Base-by-base conservation (phyloP, 257 asterid species). In the Solanum etuberosum region DNA sequence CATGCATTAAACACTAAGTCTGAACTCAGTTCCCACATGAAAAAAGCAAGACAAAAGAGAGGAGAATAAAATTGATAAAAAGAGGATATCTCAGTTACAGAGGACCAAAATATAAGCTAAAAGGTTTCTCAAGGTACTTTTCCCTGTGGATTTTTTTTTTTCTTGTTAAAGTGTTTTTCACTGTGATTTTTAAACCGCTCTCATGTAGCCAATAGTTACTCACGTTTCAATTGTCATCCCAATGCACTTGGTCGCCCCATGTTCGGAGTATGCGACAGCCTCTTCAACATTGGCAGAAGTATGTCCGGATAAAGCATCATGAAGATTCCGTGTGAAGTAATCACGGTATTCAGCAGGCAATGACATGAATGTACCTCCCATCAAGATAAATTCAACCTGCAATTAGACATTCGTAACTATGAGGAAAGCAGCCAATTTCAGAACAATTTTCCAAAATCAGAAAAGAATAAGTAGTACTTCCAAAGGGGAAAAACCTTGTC, bases 171-270 rank as follows among this genome's bases (percentile, higher is more conserved):
- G 65, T 80, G 65, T 29, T 77, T 42, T 42, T 42, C 84, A 78
- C 18, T 80, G 3, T 25, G 65, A 80, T 80, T 80, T 7, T 3
- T 16, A 80, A 43, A 80, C 84, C 27, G 4, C 68, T 81, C 10
- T 18, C 85, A 48, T 27, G n/a, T 48, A 80, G 67, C 40, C 48
- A 85, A 86, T 18, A 72, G 90, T 43, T 84, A 85, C 95, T 89
- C 92, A 97, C 98, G 99, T 97, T 91, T 97, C 99, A 89, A 97
- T 97, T 25, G 99, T 97, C 99, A 97, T 96, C 89, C 99, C 99
- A 88, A 97, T 97, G 89, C 99, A 97, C 93, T 97, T 96, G 80
- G 91, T 93, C 13, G 98, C 94, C 91, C 99, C 89, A 84, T 97
- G 99, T 91, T 97, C 99, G 6, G 99, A 97, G 90, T 95, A 97